A percentile compares a stretch with the other conserved stretches of the same genome.
phyloP scores from a whole-genome alignment of 2,329 filamentous ascomycete species.

The Phialophora macrospora region DNA sequence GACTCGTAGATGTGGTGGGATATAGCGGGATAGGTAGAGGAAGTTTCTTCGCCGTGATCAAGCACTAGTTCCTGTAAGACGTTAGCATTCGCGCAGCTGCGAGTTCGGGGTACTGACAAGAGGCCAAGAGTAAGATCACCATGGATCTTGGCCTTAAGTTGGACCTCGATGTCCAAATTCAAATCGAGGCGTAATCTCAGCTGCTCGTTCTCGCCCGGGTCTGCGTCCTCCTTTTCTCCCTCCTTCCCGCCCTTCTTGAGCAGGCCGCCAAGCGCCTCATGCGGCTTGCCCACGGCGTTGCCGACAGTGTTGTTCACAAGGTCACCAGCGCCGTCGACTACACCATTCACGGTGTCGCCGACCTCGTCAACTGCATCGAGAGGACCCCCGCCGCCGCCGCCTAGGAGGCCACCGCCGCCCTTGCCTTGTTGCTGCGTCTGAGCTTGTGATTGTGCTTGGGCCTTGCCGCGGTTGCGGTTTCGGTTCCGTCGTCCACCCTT shows the following conservation, averaged over 20 bases:
- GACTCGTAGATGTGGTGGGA: background rate
- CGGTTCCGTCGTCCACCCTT: slow-evolving; percentile 60
- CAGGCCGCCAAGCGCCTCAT: slow-evolving; percentile 49
- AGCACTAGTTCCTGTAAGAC: slow-evolving; percentile 36
- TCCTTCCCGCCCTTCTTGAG: slow-evolving; percentile 37
- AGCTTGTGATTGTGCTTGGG: slow-evolving; percentile 50
- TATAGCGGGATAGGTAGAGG: background rate
- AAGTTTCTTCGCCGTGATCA: slow-evolving; percentile 17
- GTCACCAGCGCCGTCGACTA: slow-evolving; percentile 51
- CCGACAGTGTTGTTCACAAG: slow-evolving; percentile 63
- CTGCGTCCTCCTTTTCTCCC: slow-evolving; percentile 45
- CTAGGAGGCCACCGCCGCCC: slow-evolving; percentile 47
- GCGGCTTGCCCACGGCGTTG: slow-evolving; percentile 47
- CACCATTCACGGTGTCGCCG: slow-evolving; percentile 57
- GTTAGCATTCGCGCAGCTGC: slow-evolving; percentile 32
- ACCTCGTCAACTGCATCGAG: slow-evolving; percentile 64
- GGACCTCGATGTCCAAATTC: slow-evolving; percentile 67
- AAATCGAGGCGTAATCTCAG: slow-evolving; percentile 63
- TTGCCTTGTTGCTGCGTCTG: slow-evolving; percentile 51
- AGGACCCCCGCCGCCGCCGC: slow-evolving; percentile 47
- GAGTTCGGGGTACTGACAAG: slow-evolving; percentile 45
- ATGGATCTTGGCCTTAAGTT: slow-evolving; percentile 68
- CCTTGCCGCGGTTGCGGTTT: slow-evolving; percentile 50
- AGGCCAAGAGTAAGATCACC: slow-evolving; percentile 64
- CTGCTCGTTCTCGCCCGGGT: slow-evolving; percentile 41